A percentile compares a stretch with the other conserved stretches of the same genome.
Evolutionary conservation across 768 basidiomycete species (phyloP).

Genomic region (Trametes cinnabarina): DNA sequence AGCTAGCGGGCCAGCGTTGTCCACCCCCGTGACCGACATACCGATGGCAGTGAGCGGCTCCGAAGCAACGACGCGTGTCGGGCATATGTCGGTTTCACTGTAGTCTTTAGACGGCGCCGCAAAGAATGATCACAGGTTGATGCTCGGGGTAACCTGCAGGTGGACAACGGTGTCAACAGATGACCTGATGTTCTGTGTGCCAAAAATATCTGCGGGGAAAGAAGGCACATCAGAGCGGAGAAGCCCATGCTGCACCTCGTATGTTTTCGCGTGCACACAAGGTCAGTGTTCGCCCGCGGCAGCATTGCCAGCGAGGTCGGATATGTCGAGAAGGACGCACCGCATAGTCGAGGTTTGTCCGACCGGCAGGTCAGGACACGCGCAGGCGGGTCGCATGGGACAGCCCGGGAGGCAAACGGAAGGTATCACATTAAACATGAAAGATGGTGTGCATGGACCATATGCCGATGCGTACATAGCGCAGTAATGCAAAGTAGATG

Average conservation of each 20-base stretch:
- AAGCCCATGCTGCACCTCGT: slow-evolving; percentile 3
- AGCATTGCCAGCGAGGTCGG: not conserved
- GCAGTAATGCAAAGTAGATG: not conserved
- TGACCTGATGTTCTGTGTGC: not conserved
- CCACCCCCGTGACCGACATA: not conserved
- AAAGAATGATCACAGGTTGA: not conserved
- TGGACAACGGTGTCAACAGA: not conserved
- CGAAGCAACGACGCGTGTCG: not conserved
- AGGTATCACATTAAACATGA: not conserved
- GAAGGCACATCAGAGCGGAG: not conserved
- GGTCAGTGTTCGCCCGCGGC: not conserved
- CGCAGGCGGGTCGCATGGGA: slow-evolving; percentile 9
- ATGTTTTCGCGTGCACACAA: slow-evolving; percentile 6
- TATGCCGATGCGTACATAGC: slow-evolving; percentile 5
- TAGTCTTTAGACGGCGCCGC: not conserved
- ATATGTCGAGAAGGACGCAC: not conserved
- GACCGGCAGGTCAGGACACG: not conserved
- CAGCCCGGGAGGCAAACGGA: slow-evolving; percentile 11
- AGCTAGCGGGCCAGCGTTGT: not conserved
- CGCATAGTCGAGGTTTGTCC: not conserved
- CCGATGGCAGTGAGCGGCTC: not conserved
- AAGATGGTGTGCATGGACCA: not conserved
- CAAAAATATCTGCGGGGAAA: slow-evolving; percentile 3
- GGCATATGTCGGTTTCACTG: slow-evolving; percentile 5
- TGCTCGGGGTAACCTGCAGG: slow-evolving; percentile 14